phyloP scores from a whole-genome alignment of 176 grass and related monocot genomes.

The Paspalum vaginatum region DNA sequence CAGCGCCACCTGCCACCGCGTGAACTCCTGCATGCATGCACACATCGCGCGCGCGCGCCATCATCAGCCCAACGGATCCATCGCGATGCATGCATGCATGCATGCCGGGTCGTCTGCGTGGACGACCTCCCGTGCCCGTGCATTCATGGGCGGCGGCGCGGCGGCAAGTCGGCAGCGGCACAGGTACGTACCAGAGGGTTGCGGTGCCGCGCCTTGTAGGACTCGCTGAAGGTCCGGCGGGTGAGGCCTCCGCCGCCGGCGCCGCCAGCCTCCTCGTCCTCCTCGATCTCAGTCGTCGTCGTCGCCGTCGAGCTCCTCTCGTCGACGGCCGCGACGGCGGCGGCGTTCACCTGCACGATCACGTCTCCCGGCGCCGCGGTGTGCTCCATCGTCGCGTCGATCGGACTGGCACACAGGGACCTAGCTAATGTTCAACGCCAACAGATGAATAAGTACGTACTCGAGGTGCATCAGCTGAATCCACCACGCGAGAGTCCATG shows the following conservation, averaged over 20 bases:
- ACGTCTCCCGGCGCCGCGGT: slow-evolving; percentile 15
- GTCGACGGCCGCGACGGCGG: slow-evolving; percentile 44
- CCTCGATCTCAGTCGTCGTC: not conserved
- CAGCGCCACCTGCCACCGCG: slow-evolving; percentile 43
- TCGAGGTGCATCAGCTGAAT: too few species aligned
- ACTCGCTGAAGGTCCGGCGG: slow-evolving; percentile 43
- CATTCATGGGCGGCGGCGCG: too few species aligned
- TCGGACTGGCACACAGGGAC: too few species aligned
- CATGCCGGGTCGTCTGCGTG: too few species aligned
- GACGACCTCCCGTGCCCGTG: too few species aligned
- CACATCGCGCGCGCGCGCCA: not conserved
- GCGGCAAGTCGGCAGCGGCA: not conserved
- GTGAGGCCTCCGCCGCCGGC: not conserved
- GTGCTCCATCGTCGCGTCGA: slow-evolving; percentile 32
- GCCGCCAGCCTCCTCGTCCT: not conserved
- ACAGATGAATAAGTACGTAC: too few species aligned
- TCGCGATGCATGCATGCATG: not conserved
- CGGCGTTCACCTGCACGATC: slow-evolving; percentile 44
- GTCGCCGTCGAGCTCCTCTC: slow-evolving; percentile 25
- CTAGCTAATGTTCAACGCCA: too few species aligned
- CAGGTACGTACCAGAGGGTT: slow-evolving; percentile 29
- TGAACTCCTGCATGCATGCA: slow-evolving; percentile 48
- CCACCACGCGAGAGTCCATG: too few species aligned
- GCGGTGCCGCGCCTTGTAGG: slow-evolving; percentile 58
- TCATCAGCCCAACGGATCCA: not conserved